Evolutionary conservation across 495 filamentous ascomycete species (phyloP), one percentile per base, ranked within the genome.

Genomic region (Penicillium argentinense): DNA sequence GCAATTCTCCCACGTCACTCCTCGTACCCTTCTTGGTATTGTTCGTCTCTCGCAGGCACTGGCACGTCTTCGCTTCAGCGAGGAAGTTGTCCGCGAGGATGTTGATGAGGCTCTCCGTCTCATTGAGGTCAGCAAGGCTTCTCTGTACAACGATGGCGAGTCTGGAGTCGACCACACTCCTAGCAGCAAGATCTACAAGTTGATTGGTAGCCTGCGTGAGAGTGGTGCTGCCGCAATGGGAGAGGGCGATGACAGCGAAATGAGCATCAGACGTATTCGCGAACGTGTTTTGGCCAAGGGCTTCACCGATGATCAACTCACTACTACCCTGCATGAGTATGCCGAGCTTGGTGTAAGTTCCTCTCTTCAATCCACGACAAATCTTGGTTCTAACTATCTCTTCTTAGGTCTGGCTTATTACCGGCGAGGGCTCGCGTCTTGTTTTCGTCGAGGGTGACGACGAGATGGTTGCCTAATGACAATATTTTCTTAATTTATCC

Each of bases 201-300:
- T 98, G 33, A 86, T 97, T 60, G 81, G 90, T 48, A 82, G 80
- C 2, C 82, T 97, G 63, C 83, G 86, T 5, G 92, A 93, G 46
- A 85, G 81, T 49, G 89, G 90, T 22, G 83, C 89, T 24, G 90
- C 86, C 17, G 87, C 86, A 14, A 78, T 80, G 16, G 86, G 82
- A 23, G 86, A 84, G 51, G 84, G 81, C 1, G 78, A 82, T 3
- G 70, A 82, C 4, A 85, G 88, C 3, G 90, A 95, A 68, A 65
- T 98, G 51, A 92, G 85, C 67, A 76, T 98, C 75, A 76, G 85
- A 49, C 86, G 86, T 63, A 87, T 98, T 26, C 77, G 89, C 54
- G 91, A 97, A 61, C 64, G 93, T 30, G 89, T 97, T 21, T 76
- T 97, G 53, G 93, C 89, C 21, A 97, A 95, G 77, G 95, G 95